Conservation (phyloP, 2,329 filamentous ascomycete genomes). For the Pseudogymnoascus sp. region DNA sequence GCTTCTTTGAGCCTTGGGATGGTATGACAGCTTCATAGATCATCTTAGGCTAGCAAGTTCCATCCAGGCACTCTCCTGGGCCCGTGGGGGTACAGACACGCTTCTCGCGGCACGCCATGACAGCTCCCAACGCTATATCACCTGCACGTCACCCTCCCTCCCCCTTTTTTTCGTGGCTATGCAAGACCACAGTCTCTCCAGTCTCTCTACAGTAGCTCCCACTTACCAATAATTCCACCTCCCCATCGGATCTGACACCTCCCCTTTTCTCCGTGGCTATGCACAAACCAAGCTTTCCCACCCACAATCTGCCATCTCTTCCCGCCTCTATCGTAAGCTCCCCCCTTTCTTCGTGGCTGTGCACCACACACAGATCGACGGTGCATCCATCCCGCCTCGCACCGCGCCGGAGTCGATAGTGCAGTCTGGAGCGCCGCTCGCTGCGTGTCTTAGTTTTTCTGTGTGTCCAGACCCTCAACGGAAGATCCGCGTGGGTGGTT, state of each 20-base stretch:
- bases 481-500: neutral
- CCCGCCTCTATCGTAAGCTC: no score
- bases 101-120: neutral
- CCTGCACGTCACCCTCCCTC: neutral
- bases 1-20: neutral
- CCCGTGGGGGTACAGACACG: neutral
- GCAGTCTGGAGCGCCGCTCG: neutral
- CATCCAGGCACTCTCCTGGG: neutral
- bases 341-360: neutral
- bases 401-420: neutral
- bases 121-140: neutral
- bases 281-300: no score
- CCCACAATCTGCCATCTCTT: no score
- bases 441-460: neutral
- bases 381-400: neutral
- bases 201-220: no score
- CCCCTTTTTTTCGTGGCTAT: neutral
- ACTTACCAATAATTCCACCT: no score
- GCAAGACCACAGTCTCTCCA: neutral
- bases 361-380: neutral
- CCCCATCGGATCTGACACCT: neutral
- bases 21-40: neutral
- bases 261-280: no score
- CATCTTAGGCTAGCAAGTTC: no score
- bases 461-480: neutral